Conservation (phyloP, 2,329 filamentous ascomycete species). For the Leptosphaerulina australis region DNA sequence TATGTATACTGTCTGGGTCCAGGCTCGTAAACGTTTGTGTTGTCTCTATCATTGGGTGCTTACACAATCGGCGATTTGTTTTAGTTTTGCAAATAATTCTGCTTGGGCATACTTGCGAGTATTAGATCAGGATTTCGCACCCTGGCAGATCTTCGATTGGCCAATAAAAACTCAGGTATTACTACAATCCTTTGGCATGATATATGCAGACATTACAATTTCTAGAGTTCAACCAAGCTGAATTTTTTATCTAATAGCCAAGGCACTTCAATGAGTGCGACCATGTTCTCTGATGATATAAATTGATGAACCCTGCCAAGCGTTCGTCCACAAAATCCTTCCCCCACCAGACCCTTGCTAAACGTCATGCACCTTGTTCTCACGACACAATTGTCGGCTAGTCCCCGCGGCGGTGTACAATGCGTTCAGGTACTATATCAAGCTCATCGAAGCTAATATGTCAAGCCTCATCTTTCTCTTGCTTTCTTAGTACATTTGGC, state of each 20-base stretch:
- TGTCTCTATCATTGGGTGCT: too few species aligned
- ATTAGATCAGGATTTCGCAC: not conserved
- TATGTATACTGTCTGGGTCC: too few species aligned
- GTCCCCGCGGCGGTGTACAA: constrained; percentile 4
- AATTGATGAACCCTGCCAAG: not conserved
- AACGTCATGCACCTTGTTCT: constrained; percentile 5
- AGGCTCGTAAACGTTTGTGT: too few species aligned
- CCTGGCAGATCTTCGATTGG: not conserved
- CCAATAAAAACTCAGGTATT: not conserved
- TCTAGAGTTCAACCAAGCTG: too few species aligned
- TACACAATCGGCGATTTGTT: too few species aligned
- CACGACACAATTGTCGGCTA: constrained; percentile 10
- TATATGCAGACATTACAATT: too few species aligned
- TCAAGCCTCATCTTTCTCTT: not conserved
- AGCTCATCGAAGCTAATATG: constrained; percentile 6
- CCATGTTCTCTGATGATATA: too few species aligned
- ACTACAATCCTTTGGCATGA: not conserved
- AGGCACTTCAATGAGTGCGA: too few species aligned
- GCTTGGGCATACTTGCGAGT: constrained; percentile 14
- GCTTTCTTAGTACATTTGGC: not conserved
- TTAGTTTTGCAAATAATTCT: constrained; percentile 1
- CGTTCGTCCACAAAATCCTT: not conserved
- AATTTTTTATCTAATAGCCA: too few species aligned
- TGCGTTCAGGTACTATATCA: not conserved
- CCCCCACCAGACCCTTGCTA: constrained; percentile 13